Conservation (phyloP, 208 protist species). For the Zelonia costaricensis region DNA sequence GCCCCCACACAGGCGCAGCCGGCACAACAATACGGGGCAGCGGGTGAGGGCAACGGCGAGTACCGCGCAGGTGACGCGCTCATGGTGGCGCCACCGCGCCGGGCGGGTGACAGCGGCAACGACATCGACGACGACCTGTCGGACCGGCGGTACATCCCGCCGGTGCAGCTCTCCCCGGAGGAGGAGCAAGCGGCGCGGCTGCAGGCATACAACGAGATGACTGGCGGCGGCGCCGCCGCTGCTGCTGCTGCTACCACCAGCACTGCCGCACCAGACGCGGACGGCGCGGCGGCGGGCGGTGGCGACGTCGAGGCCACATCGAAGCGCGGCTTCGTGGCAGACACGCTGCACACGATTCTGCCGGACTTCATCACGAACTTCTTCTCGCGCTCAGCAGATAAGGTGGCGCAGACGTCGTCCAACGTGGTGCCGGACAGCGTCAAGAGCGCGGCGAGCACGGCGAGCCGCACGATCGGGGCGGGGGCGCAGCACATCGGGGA, state of each 20-base stretch:
- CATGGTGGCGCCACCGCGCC: neutral
- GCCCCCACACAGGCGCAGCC: too few species aligned
- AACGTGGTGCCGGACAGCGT: conserved; percentile 21
- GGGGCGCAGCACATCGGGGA: conserved; percentile 27
- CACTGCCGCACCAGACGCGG: neutral
- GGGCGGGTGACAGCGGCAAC: neutral
- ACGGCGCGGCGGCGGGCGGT: neutral
- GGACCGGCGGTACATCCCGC: neutral
- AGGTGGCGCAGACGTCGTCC: conserved; percentile 14
- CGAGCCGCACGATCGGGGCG: conserved; percentile 15
- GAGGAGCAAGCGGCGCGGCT: conserved; percentile 44
- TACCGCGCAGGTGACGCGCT: too few species aligned
- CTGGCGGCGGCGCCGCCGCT: neutral
- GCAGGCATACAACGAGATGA: conserved; percentile 35
- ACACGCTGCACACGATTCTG: conserved; percentile 31
- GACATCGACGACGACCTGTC: neutral
- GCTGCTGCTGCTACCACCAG: too few species aligned
- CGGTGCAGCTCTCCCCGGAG: conserved; percentile 26
- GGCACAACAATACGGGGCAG: too few species aligned
- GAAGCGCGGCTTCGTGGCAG: conserved; percentile 25
- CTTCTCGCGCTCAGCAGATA: conserved; percentile 13
- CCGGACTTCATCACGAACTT: conserved; percentile 9
- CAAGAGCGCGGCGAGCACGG: conserved; percentile 13
- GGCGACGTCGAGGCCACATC: neutral
- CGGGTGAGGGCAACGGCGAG: neutral